phyloP scores from a whole-genome alignment of 1,284 basidiomycete genomes.

The Schizophyllum commune region DNA sequence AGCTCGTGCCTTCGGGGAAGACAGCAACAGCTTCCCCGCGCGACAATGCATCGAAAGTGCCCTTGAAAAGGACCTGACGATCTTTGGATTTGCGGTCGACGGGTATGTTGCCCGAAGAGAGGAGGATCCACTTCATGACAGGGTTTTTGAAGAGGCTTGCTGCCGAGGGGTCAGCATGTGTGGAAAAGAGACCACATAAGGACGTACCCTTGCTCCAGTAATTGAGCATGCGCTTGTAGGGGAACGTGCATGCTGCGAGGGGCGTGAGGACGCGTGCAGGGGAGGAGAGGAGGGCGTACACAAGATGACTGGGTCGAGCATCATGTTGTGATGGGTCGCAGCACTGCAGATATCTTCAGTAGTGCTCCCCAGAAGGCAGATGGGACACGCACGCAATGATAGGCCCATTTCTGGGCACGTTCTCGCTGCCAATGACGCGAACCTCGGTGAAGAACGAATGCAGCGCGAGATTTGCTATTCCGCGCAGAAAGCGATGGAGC shows the following conservation, averaged over 20 bases:
- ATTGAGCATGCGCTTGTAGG: slow-evolving; percentile 73
- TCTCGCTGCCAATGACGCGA: slow-evolving; percentile 75
- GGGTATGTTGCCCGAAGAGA: slow-evolving; percentile 89
- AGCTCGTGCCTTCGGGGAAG: slow-evolving; percentile 90
- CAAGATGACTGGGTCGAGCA: slow-evolving; percentile 75
- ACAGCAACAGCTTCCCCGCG: slow-evolving; percentile 79
- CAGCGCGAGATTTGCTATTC: slow-evolving; percentile 64
- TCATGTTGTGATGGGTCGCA: slow-evolving; percentile 90
- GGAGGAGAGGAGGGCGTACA: slow-evolving; percentile 40
- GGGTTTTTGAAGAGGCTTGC: slow-evolving; percentile 76
- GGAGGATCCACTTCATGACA: slow-evolving; percentile 65
- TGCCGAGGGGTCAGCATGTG: slow-evolving; percentile 18
- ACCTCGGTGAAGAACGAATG: slow-evolving; percentile 84
- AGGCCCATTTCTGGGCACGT: slow-evolving; percentile 78
- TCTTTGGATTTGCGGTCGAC: slow-evolving; percentile 92
- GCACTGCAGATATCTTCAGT: slow-evolving; percentile 38
- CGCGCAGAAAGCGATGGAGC: background rate
- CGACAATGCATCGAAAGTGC: slow-evolving; percentile 82
- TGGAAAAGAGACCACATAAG: slow-evolving; percentile 3
- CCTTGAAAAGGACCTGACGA: slow-evolving; percentile 81
- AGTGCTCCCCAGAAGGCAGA: slow-evolving; percentile 1
- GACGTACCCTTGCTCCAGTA: slow-evolving; percentile 85
- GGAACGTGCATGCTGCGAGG: slow-evolving; percentile 63
- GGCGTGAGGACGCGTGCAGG: background rate
- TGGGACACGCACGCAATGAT: slow-evolving; percentile 73